Conservation (phyloP, 1,284 basidiomycete species). For the Tilletia horrida region DNA sequence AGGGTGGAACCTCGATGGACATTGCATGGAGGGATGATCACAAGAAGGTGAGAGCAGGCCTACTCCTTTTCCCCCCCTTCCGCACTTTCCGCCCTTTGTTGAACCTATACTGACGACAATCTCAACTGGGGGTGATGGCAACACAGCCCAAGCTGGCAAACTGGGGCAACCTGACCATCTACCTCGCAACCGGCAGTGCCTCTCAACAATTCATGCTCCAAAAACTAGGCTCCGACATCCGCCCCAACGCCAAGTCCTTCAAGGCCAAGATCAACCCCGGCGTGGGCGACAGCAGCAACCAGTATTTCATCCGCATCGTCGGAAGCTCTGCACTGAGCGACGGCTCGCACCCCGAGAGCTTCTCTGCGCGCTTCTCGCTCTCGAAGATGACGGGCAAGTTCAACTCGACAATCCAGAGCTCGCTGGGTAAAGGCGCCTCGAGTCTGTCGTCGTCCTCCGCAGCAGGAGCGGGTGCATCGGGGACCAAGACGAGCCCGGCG, state of each 20-base stretch:
- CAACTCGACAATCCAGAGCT: not conserved
- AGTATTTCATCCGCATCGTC: slow-evolving; percentile 13
- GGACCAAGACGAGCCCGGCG: not conserved
- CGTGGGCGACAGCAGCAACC: not conserved
- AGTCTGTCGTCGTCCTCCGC: not conserved
- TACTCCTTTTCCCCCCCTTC: no score
- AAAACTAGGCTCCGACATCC: not conserved
- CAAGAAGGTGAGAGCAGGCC: slow-evolving; percentile 12
- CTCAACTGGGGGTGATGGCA: no score
- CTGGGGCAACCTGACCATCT: slow-evolving; percentile 16
- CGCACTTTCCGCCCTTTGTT: no score
- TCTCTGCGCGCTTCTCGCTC: slow-evolving; percentile 5
- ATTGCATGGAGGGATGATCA: slow-evolving; percentile 5
- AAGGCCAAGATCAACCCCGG: slow-evolving; percentile 3
- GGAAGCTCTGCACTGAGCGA: not conserved
- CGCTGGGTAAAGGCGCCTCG: not conserved
- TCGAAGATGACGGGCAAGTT: slow-evolving; percentile 16
- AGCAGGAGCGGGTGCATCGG: not conserved
- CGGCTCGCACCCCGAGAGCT: slow-evolving; percentile 8
- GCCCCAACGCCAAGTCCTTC: not conserved
- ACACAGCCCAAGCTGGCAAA: not conserved
- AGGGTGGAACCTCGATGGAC: not conserved
- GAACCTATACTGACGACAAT: no score
- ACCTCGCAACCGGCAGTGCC: not conserved
- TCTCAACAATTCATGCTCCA: slow-evolving; percentile 11